Base-by-base conservation (phyloP, 2,329 filamentous ascomycete species). In the Davidsoniella virescens region DNA sequence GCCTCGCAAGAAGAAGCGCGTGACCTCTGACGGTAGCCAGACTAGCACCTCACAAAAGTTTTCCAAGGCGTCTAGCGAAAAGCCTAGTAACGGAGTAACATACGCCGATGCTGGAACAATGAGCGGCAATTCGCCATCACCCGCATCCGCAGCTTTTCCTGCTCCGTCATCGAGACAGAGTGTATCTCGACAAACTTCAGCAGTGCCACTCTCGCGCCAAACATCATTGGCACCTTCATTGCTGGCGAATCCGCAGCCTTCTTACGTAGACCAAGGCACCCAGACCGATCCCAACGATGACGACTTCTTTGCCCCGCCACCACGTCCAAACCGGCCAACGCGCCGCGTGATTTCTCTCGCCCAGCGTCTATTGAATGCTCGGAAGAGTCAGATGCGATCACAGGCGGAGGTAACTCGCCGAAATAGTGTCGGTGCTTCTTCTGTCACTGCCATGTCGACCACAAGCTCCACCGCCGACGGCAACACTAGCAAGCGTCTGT, bases 1-100 rank as follows among this genome's bases (percentile, higher is more conserved):
- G 37, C 66, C 73, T 1, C 67, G 68, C 0, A 69, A 71, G 26
- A 82, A 81, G 61, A 79, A 80, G 65, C 81, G 81, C 59, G 70
- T 76, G 6, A 62, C 66, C 2, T 80, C 77, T 0, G 77, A 80
- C 55, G 75, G 75, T 1, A 46, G 47, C 26, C 51, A 52, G 29
- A 25, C 37, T 10, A 36, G 41, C 4, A 67, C 65, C 3, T 57
- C 55, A 1, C 23, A 23, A n/a, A 52, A 52, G 40, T 26, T 17
- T n/a, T 33, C 16, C 26, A 50, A 50, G 20, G 25, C 26, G 20
- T 42, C 36, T n/a, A 43, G 33, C 40, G 40, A 47, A 37, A 45
- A 50, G 43, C 5, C 12, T 6, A 36, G 36, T n/a, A 36, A 43
- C 4, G n/a, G 26, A 20, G 59, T 61, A 8, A 64, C 65, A 4